These are phyloP conservation scores for Cercospora nicotianae DNA, from an alignment of 2,329 filamentous ascomycete species.

Conservation along the genomic window DNA sequence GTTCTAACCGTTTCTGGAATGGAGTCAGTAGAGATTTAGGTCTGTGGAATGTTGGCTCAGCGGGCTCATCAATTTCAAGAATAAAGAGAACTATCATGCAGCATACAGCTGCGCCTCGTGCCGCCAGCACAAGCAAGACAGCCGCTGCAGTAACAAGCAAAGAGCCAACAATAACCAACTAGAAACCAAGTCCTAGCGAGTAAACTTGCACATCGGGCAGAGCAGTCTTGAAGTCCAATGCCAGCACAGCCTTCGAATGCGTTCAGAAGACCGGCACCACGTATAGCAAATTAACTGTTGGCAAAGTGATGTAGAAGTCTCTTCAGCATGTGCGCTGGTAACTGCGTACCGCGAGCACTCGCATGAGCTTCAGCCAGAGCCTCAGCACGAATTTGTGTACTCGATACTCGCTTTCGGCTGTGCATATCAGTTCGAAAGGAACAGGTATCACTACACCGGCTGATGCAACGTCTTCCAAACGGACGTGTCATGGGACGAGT, in stretches of 20 bases:
- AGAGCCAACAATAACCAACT: background rate
- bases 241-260: background rate
- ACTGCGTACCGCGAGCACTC: background rate
- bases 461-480: background rate
- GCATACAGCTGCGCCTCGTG: background rate
- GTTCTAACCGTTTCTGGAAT: background rate
- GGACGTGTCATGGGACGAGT: background rate
- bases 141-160: background rate
- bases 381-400: background rate
- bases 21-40: background rate
- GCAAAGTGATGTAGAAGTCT: background rate
- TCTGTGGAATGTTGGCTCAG: background rate
- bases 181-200: background rate
- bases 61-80: no score
- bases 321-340: background rate
- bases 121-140: background rate
- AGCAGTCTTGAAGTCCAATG: background rate
- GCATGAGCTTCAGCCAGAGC: background rate
- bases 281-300: background rate
- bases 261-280: background rate
- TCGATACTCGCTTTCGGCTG: background rate
- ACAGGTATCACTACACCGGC: background rate
- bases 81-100: no score
- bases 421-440: background rate
- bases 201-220: background rate